phyloP scores from a whole-genome alignment of 2,329 filamentous ascomycete genomes.

The Paraphoma chrysanthemicola region DNA sequence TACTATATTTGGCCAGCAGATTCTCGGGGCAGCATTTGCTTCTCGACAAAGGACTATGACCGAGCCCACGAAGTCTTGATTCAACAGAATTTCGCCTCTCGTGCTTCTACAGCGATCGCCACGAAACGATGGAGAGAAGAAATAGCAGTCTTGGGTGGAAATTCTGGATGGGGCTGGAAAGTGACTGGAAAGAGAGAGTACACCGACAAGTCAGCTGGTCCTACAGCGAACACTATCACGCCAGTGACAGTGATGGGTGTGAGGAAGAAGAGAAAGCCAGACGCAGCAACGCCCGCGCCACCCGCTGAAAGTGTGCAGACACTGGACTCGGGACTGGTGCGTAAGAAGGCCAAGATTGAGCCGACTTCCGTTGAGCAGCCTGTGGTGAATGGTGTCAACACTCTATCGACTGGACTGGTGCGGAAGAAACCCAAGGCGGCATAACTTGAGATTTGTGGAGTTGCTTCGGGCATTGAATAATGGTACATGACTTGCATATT shows the following conservation, averaged over 20 bases:
- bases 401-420: slow-evolving; percentile 37
- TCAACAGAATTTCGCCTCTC: slow-evolving; percentile 74
- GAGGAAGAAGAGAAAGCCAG: slow-evolving; percentile 45
- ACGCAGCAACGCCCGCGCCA: slow-evolving; percentile 13
- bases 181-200: slow-evolving; percentile 35
- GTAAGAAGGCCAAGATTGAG: slow-evolving; percentile 43
- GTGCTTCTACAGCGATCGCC: slow-evolving; percentile 68
- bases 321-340: slow-evolving; percentile 31
- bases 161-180: slow-evolving; percentile 34
- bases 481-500: neutral
- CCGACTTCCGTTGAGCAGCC: slow-evolving; percentile 10
- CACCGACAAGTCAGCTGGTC: neutral
- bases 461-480: neutral
- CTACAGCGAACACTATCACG: slow-evolving; percentile 8
- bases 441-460: neutral
- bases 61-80: slow-evolving; percentile 73
- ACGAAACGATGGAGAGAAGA: slow-evolving; percentile 75
- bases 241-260: slow-evolving; percentile 38
- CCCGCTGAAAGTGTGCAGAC: slow-evolving; percentile 14
- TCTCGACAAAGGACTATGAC: slow-evolving; percentile 70
- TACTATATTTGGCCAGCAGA: slow-evolving; percentile 71
- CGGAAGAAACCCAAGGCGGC: slow-evolving; percentile 43
- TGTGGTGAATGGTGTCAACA: slow-evolving; percentile 32
- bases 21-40: slow-evolving; percentile 68
- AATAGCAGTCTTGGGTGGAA: slow-evolving; percentile 56